phyloP scores from a whole-genome alignment of 441 rosid species.

The Gossypium schwendimanii region DNA sequence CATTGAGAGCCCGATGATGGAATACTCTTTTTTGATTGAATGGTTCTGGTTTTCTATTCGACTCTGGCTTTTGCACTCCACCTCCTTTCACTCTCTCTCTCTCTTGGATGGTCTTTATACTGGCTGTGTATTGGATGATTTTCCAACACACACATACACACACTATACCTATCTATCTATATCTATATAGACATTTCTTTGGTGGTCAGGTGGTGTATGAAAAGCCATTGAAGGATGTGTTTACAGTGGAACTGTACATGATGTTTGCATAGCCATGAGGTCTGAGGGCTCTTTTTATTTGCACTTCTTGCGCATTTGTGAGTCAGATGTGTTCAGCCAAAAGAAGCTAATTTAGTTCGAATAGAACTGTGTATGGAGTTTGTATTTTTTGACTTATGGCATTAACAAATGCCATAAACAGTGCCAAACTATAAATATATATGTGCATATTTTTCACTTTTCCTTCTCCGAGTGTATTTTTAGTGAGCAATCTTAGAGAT shows the following conservation, averaged over 20 bases:
- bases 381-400: neutral
- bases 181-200: neutral
- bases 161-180: neutral
- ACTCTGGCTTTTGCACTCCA: conserved; percentile 1
- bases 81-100: conserved; percentile 1
- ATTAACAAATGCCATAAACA: neutral
- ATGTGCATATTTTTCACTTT: neutral
- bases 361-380: neutral
- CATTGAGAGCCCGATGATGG: conserved; percentile 9
- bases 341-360: neutral
- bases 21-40: neutral
- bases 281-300: conserved; percentile 11
- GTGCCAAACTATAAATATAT: neutral
- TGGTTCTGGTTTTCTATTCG: neutral
- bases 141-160: neutral
- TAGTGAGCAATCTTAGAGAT: neutral
- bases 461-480: neutral
- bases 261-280: conserved; percentile 4
- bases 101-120: neutral
- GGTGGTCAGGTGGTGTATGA: neutral
- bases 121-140: neutral
- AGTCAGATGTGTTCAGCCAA: neutral
- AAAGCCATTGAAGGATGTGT: conserved; percentile 10
- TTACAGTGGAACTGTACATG: neutral
- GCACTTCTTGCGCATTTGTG: neutral